Percentiles rank a stretch among this genome's conserved stretches.
These are phyloP conservation scores for Lagenaria siceraria DNA, from an alignment of 306 rosid species.

Conservation along the genomic window DNA sequence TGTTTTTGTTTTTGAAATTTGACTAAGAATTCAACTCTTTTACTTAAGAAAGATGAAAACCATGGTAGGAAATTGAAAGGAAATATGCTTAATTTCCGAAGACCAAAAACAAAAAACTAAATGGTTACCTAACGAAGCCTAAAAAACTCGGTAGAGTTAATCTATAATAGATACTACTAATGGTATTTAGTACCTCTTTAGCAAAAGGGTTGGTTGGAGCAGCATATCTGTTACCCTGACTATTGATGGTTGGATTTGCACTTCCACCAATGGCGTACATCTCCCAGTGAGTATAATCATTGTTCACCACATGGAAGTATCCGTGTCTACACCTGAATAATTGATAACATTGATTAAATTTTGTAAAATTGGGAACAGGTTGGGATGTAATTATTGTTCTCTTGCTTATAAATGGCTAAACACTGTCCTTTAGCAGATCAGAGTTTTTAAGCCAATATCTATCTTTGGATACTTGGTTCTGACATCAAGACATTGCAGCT, in stretches of 20 bases:
- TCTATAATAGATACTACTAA: too few species aligned
- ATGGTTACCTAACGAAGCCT: too few species aligned
- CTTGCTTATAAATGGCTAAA: not conserved
- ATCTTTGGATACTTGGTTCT: not conserved
- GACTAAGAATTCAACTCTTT: too few species aligned
- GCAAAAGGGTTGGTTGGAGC: constrained; percentile 82
- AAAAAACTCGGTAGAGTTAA: too few species aligned
- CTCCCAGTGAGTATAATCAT: constrained; percentile 98
- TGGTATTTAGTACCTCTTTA: constrained; percentile 54
- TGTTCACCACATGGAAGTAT: constrained; percentile 97
- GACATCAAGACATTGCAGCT: not conserved
- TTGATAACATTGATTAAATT: not conserved
- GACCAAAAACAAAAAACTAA: too few species aligned
- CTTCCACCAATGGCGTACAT: constrained; percentile 99
- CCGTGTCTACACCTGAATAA: constrained; percentile 89
- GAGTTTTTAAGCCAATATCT: not conserved
- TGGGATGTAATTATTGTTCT: not conserved
- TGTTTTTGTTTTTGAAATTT: too few species aligned
- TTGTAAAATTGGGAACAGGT: not conserved
- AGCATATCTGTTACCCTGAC: constrained; percentile 94
- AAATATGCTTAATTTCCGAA: too few species aligned
- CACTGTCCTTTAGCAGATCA: not conserved
- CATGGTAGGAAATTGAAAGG: too few species aligned
- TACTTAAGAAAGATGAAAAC: too few species aligned
- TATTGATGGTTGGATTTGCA: constrained; percentile 87